Evolutionary conservation across 768 basidiomycete species (phyloP), one percentile per base, ranked within the genome.

Genomic region (Boletus reticulatus): DNA sequence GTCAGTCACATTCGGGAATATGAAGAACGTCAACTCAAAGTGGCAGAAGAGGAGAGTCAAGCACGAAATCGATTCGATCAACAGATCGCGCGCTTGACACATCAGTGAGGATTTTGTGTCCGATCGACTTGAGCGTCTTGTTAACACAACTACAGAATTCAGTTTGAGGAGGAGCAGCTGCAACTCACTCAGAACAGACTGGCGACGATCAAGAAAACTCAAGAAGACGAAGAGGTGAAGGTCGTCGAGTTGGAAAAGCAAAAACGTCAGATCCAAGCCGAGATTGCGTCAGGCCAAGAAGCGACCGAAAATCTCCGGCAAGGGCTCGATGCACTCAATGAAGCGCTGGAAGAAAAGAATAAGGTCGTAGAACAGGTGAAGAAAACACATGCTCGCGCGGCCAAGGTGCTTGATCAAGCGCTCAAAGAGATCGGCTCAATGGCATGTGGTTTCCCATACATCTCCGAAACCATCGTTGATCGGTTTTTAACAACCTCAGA

Each of bases 1-100:
- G 87, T 97, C 8, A 69, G 74, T 16, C 86, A 86, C 71, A 93
- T 99, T 59, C 84, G 95, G 27, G 92, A 95, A 62, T 99, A 95
- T 67, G 96, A 98, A 72, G 89, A 93, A 67, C 84, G 89, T 20
- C 93, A 96, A 65, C 76, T 98, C 31, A 90, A 88, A 69, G 82
- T 91, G 22, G 92, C 91, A 0, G 88, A 94, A 70, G 90, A 91
- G 63, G 93, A 94, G 70, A 90, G 84, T 65, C 91, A 90, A 62
- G 90, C 89, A 9, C 76, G 91, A 54, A 73, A 94, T 60, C 81
- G 88, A 45, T 96, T 84, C 61, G 87, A 94, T 60, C 89, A 86
- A 6, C 93, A 95, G 68, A 89, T 95, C 56, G 87, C 89, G 0
- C 80, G 95, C 10, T 75, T 98, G 53, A 84, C 81, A 3, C 91